Evolutionary conservation across 1,284 basidiomycete genomes (phyloP).

Genomic region (Pseudozyma hubeiensis): DNA sequence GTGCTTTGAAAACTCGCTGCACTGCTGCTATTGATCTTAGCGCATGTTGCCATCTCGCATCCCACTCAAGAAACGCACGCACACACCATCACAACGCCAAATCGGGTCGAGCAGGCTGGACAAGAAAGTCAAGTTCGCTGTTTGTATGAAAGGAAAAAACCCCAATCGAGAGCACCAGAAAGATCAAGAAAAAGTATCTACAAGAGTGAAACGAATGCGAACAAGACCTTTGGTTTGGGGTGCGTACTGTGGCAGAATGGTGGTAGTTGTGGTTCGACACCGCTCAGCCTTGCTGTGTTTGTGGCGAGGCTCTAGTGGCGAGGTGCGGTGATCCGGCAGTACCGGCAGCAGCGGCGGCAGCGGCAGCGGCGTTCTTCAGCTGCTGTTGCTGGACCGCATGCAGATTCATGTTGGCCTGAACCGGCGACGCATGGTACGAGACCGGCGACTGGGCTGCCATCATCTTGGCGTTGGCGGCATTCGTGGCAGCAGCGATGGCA

Average conservation of each 20-base stretch:
- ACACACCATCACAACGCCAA: neutral
- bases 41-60: too few relatives aligned
- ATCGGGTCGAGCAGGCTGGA: neutral
- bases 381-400: slow-evolving; percentile 43
- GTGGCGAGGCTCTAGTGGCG: slow-evolving; percentile 34
- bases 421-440: slow-evolving; percentile 42
- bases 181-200: slow-evolving; percentile 16
- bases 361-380: slow-evolving; percentile 44
- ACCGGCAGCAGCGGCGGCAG: slow-evolving; percentile 31
- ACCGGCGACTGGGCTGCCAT: slow-evolving; percentile 39
- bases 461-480: slow-evolving; percentile 45
- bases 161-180: slow-evolving; percentile 4
- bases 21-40: too few relatives aligned
- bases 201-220: slow-evolving; percentile 32
- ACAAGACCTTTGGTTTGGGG: slow-evolving; percentile 16
- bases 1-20: too few relatives aligned
- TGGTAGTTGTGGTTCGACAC: slow-evolving; percentile 7
- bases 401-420: slow-evolving; percentile 41
- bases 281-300: slow-evolving; percentile 44
- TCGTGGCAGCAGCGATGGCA: slow-evolving; percentile 44
- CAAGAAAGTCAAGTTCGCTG: slow-evolving; percentile 30
- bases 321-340: slow-evolving; percentile 36
- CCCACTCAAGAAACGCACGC: neutral
- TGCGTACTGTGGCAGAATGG: slow-evolving; percentile 8
- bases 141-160: slow-evolving; percentile 10